Base-by-base conservation (phyloP, 345 rosid genomes). In the Dipteronia sinensis region DNA sequence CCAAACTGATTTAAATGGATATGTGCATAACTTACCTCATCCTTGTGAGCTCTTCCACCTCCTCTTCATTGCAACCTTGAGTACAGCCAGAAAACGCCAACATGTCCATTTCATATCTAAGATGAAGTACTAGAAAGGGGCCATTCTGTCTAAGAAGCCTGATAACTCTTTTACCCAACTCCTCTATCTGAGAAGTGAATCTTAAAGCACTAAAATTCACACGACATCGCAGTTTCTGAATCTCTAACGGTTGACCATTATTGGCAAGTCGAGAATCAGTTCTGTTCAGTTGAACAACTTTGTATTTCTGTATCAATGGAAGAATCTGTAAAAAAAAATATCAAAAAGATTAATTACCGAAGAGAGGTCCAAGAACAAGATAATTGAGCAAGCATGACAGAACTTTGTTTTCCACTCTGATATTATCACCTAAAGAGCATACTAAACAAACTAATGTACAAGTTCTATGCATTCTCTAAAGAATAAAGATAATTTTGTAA, bases 61-160 rank as follows among this genome's bases (percentile, higher is more conserved):
- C 99, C 15, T 90, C 94, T 44, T 84, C 79, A 74, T 85, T 97
- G 85, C 98, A 97, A 79, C 99, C 98, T 62, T 94, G 94, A 42
- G 89, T 85, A 78, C 99, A 97, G 69, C 99, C 99, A 64, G 99
- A 97, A 81, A 97, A 97, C 17, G 99, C 99, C 74, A 97, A 74
- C 99, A 97, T 94, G 78, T 97, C 99, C 99, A 97, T 97, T 89
- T 97, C 99, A 72, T 97, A 94, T 83, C 99, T 84, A 46, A 97
- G 98, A 78, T 97, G 99, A 34, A 94, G 93, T 6, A 92, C 98
- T 3, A 97, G 84, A 82, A 94, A 97, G 38, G 95, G 96, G 61
- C 99, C 99, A 78, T 86, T 90, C 87, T 89, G 83, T 83, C 91
- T 93, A 13, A 97, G 84, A 75, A 94, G 92, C 65, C 73, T 85